Evolutionary conservation across 2,329 filamentous ascomycete genomes (phyloP).

Genomic region (Xylaria sp.): DNA sequence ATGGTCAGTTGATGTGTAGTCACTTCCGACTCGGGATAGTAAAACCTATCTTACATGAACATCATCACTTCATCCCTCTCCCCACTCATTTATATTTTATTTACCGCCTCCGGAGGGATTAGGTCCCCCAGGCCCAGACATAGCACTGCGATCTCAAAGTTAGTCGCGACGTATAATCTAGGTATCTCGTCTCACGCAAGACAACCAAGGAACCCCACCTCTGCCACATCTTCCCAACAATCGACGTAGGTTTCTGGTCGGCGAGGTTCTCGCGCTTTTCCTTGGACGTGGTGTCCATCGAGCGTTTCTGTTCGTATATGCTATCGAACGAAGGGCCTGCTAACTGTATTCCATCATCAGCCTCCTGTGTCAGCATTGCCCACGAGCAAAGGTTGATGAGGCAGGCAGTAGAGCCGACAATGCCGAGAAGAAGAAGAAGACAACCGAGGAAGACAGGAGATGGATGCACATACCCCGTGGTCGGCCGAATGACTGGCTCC

Average conservation of each 20-base stretch:
- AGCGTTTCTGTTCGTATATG: neutral
- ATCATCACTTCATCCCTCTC: too few species aligned
- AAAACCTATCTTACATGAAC: too few species aligned
- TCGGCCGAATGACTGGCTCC: neutral
- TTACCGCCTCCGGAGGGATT: too few species aligned
- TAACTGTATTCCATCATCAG: neutral
- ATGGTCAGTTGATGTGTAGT: too few species aligned
- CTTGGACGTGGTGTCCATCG: neutral
- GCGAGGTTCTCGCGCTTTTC: conserved; percentile 3
- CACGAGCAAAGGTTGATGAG: neutral
- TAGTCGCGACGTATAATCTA: too few species aligned
- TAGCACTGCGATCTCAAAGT: too few species aligned
- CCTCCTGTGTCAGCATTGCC: neutral
- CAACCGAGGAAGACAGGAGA: neutral
- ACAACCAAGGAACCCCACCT: neutral
- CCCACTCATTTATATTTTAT: too few species aligned
- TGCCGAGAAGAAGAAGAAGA: too few species aligned
- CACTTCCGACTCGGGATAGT: too few species aligned
- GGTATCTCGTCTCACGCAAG: too few species aligned
- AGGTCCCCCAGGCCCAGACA: too few species aligned
- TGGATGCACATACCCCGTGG: neutral
- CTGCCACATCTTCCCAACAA: neutral
- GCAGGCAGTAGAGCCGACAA: neutral
- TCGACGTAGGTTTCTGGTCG: neutral
- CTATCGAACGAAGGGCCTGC: conserved; percentile 1